Evolutionary conservation across 1,284 basidiomycete species (phyloP), one percentile per base, ranked within the genome.

Genomic region (Flammula alnicola): DNA sequence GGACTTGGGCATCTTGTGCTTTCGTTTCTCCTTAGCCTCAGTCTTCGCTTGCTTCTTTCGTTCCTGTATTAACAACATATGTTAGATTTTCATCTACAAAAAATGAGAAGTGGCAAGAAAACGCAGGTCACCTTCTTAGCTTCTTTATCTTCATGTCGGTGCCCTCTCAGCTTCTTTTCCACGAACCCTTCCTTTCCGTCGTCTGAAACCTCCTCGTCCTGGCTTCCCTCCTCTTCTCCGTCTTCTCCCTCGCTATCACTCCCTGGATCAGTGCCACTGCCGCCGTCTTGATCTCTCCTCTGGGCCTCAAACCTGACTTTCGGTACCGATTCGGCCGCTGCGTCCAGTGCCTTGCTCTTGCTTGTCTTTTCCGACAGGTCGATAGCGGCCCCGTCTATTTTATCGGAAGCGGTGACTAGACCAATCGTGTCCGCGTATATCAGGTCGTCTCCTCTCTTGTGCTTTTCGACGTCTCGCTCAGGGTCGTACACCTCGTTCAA

Each of bases 401-500:
- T 41, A 10, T 54, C 47, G 39, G 56, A 47, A 10, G 71, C 61
- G n/a, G 72, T 67, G 9, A 91, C 80, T 39, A 96, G 71, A 6
- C 91, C 91, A 41, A 95, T 92, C 0, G 91, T 82, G 54, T 88
- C 83, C 12, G 87, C 85, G 64, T 97, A 98, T 52, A 97, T 96
- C 33, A 96, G 77, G 37, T 79, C 78, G 44, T 88, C 82, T 1
- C 93, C 93, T 6, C 81, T 72, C 27, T 76, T 76, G 32, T 95
- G 73, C 17, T 81, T 78, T 27, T 84, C 91, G 11, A 93, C 86
- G 63, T 97, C 95, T 19, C 94, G 79, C 64, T 98, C 95, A 0
- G 93, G 91, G 66, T 98, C 93, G 63, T 88, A 93, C 3, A 98
- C 88, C 62, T 97, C 93, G 56, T 93, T 92, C 25, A 98, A 74